Base-by-base conservation (phyloP, 2,329 filamentous ascomycete species). In the Neonectria punicea region DNA sequence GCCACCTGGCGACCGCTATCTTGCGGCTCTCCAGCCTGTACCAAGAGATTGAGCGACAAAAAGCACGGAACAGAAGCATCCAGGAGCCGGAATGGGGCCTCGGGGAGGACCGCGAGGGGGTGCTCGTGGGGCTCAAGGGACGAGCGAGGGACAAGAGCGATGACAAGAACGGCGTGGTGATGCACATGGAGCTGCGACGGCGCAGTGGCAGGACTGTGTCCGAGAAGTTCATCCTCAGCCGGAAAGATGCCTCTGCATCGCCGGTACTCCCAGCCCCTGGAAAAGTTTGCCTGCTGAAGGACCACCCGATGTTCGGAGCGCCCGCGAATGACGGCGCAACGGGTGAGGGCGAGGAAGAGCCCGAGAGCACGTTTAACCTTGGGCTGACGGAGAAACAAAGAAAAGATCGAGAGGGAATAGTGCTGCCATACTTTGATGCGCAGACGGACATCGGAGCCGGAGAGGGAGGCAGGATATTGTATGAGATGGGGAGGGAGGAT, bases 401-500 rank as follows among this genome's bases (percentile, higher is more conserved):
- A 72, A 85, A 86, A 69, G 95, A 97, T 55, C 84, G 96, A 28
- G 95, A 98, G 74, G 93, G 92, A 0, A 93, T 99, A 9, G 92
- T 98, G 44, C 78, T 98, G 78, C 96, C 96, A 16, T 98, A 99
- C 78, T 98, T 97, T 80, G 96, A 99, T 82, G 96, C 96, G 25
- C 96, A 99, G 85, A 93, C 89, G 58, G 91, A 91, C 53, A 86
- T 89, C 56, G 91, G 90, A 1, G 86, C 88, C 0, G 94, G 94
- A 0, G 93, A 97, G 74, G 95, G 96, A 5, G 96, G 96, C 0
- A 87, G 95, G 66, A 99, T 99, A 70, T 77, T 99, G 74, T 99
- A 99, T 78, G 95, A 98, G 73, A 97, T 98, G 92, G 95, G 94
- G 1, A 88, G 90, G 67, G 96, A 98, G 81, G 96, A 99, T 79